Percentiles rank a stretch among this genome's conserved stretches.
Evolutionary conservation across 83 land plant genomes (phyloP).

Genomic region (Diphasiastrum complanatum): DNA sequence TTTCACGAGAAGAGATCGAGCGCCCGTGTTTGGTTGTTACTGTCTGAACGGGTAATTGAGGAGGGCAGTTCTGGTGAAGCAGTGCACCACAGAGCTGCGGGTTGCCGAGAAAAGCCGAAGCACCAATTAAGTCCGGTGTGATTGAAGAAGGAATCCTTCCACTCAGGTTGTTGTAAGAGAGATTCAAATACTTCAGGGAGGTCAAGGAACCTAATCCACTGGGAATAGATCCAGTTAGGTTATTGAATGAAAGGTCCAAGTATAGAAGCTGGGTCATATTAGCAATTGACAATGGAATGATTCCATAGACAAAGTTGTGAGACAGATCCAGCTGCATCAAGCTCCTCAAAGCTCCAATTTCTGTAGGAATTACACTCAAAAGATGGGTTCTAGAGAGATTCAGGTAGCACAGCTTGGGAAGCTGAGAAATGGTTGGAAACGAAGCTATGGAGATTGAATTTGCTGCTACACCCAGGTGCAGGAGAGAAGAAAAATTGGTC

Average conservation of each 20-base stretch:
- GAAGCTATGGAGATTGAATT: neutral
- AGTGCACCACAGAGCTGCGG: slow-evolving; percentile 42
- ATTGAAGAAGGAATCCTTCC: slow-evolving; percentile 40
- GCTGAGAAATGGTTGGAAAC: neutral
- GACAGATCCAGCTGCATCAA: slow-evolving; percentile 45
- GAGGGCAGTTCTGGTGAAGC: slow-evolving; percentile 23
- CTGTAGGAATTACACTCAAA: slow-evolving; percentile 31
- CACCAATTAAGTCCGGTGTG: slow-evolving; percentile 29
- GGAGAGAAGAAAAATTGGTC: neutral
- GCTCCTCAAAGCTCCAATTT: slow-evolving; percentile 25
- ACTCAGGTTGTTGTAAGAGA: slow-evolving; percentile 43
- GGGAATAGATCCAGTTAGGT: slow-evolving; percentile 43
- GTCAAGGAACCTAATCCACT: slow-evolving; percentile 10
- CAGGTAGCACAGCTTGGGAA: slow-evolving; percentile 8
- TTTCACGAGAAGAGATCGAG: too few relatives aligned
- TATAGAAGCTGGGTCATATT: slow-evolving; percentile 32
- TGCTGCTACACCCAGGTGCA: slow-evolving; percentile 1
- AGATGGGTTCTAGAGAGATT: slow-evolving; percentile 23
- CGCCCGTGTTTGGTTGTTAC: neutral
- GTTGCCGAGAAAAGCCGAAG: slow-evolving; percentile 33
- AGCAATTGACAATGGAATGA: slow-evolving; percentile 35
- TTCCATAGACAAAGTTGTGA: slow-evolving; percentile 36
- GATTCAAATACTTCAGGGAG: slow-evolving; percentile 30
- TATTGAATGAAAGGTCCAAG: slow-evolving; percentile 46
- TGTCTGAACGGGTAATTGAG: neutral